phyloP scores from a whole-genome alignment of 2,329 filamentous ascomycete genomes.

The Fusarium torulosum region DNA sequence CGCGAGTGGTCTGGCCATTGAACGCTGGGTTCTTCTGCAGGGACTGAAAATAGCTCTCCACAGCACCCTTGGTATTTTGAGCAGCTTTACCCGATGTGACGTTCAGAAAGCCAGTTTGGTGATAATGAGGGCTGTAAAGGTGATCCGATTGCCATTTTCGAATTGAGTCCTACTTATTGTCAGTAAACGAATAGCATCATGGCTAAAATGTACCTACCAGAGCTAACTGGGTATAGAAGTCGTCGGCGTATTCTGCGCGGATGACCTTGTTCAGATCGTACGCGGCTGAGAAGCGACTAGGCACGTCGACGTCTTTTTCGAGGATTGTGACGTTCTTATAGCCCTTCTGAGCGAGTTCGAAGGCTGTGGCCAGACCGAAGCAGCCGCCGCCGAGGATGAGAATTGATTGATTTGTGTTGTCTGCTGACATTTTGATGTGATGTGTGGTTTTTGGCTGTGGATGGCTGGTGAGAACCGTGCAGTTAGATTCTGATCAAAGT shows the following conservation, averaged over 20 bases:
- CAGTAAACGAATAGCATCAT: too few species aligned
- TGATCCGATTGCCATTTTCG: constrained; percentile 35
- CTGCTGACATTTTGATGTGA: neutral
- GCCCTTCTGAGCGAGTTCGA: constrained; percentile 24
- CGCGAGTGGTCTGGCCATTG: constrained; percentile 21
- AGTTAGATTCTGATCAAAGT: too few species aligned
- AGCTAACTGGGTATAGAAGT: constrained; percentile 26
- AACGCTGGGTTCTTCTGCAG: constrained; percentile 29
- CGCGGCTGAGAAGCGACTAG: constrained; percentile 29
- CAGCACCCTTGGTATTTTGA: constrained; percentile 19
- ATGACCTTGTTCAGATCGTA: constrained; percentile 38
- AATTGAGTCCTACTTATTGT: constrained; percentile 17
- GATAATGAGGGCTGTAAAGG: constrained; percentile 23
- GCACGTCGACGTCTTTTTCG: constrained; percentile 24
- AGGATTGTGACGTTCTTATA: constrained; percentile 34
- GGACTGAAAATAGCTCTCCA: constrained; percentile 31
- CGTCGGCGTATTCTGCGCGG: constrained; percentile 29
- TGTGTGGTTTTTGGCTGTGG: too few species aligned
- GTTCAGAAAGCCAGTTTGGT: constrained; percentile 34
- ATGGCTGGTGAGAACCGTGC: too few species aligned
- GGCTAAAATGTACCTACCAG: constrained; percentile 8
- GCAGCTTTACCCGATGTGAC: constrained; percentile 30
- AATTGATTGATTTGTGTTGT: constrained; percentile 21
- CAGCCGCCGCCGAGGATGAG: constrained; percentile 33
- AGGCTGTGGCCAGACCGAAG: constrained; percentile 23